Percentiles rank a stretch among this genome's conserved stretches.
Conservation (phyloP, 2,329 filamentous ascomycete genomes). For the Aspergillus texensis region DNA sequence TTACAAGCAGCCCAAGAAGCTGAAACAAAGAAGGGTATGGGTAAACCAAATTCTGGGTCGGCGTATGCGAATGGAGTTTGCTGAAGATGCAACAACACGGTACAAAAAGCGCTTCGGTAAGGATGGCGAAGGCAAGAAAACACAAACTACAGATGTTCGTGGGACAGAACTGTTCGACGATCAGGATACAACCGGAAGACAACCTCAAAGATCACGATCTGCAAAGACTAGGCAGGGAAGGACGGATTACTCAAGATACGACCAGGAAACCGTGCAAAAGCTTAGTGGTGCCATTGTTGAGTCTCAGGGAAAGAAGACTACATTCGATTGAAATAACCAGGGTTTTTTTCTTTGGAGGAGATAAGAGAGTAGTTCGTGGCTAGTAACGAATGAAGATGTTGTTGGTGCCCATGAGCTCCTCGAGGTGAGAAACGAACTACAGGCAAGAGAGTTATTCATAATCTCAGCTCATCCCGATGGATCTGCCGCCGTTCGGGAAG, state of each 20-base stretch:
- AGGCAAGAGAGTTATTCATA: not conserved
- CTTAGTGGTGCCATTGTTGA: conserved; percentile 80
- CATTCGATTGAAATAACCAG: conserved; percentile 63
- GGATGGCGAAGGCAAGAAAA: conserved; percentile 53
- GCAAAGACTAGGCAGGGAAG: conserved; percentile 29
- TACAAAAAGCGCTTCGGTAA: conserved; percentile 96
- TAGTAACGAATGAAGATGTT: not conserved
- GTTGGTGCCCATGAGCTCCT: not conserved
- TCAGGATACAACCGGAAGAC: conserved; percentile 27
- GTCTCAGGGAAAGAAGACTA: conserved; percentile 76
- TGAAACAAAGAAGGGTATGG: conserved; percentile 66
- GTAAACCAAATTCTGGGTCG: conserved; percentile 82
- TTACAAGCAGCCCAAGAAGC: conserved; percentile 40
- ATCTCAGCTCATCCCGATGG: not conserved
- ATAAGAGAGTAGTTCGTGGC: not conserved
- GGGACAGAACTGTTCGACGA: conserved; percentile 15
- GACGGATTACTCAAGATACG: conserved; percentile 49
- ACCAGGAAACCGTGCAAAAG: conserved; percentile 59
- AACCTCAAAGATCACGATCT: conserved; percentile 20
- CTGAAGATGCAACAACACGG: conserved; percentile 82
- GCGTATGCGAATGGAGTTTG: conserved; percentile 84
- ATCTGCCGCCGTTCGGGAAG: not conserved
- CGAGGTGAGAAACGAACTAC: not conserved
- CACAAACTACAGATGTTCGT: conserved; percentile 15
- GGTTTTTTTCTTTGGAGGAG: not conserved